Percentiles rank a stretch among this genome's conserved stretches.
phyloP scores from a whole-genome alignment of 78 protist genomes.

The Paulinella micropora region DNA sequence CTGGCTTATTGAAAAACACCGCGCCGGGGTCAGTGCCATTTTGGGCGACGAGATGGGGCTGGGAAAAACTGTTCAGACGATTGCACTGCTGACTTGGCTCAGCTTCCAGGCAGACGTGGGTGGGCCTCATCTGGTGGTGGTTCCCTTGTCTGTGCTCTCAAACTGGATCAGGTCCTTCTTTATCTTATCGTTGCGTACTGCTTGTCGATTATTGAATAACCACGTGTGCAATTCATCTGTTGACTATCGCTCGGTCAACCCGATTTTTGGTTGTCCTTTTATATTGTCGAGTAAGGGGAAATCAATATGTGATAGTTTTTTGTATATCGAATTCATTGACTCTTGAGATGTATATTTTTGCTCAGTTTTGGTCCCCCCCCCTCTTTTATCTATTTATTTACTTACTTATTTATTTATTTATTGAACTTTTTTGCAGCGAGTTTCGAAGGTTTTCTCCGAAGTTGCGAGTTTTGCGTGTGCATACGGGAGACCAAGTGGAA shows the following conservation, averaged over 20 bases:
- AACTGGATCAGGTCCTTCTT: constrained; percentile 17
- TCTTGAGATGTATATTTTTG: no score
- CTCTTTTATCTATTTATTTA: no score
- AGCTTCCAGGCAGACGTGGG: not conserved
- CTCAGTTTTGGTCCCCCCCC: no score
- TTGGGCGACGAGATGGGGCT: constrained; percentile 45
- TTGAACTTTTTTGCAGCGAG: no score
- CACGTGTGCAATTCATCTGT: not conserved
- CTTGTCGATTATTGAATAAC: not conserved
- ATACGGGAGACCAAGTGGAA: not conserved
- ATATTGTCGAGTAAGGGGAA: not conserved
- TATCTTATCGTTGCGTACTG: constrained; percentile 11
- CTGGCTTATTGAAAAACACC: constrained; percentile 42
- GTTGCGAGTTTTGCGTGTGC: not conserved
- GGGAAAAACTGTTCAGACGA: constrained; percentile 27
- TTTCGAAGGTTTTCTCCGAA: no score
- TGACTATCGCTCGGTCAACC: not conserved
- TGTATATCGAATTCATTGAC: no score
- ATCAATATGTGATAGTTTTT: not conserved
- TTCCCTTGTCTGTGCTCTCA: constrained; percentile 26
- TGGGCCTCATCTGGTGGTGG: constrained; percentile 43
- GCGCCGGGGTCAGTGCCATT: constrained; percentile 5
- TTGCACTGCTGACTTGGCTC: not conserved
- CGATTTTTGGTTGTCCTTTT: not conserved
- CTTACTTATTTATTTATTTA: no score